These are phyloP conservation scores for Xylariaceae sp. DNA, from an alignment of 2,329 filamentous ascomycete species.

Conservation along the genomic window DNA sequence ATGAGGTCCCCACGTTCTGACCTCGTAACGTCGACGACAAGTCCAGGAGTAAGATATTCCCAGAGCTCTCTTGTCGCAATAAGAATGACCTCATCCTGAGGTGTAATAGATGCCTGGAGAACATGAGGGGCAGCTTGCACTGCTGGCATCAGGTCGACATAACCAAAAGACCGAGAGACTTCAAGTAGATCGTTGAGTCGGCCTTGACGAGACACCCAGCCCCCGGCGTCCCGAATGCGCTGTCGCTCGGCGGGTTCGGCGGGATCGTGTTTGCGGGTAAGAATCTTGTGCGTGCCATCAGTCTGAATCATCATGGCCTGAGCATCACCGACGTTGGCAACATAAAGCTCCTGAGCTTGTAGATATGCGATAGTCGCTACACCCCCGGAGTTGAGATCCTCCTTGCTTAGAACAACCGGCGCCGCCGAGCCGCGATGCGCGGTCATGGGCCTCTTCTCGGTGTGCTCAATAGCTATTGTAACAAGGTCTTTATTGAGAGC, in stretches of 20 bases:
- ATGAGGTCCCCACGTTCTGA: conserved; percentile 86
- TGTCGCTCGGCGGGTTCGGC: conserved; percentile 79
- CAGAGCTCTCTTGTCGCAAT: conserved; percentile 90
- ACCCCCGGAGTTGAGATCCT: conserved; percentile 85
- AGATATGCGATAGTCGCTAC: conserved; percentile 91
- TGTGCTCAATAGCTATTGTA: conserved; percentile 73
- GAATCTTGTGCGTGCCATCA: conserved; percentile 74
- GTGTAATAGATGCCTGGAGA: conserved; percentile 70
- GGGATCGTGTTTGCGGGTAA: conserved; percentile 91
- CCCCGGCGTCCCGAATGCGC: conserved; percentile 88
- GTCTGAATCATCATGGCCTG: conserved; percentile 94
- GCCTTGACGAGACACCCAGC: conserved; percentile 92
- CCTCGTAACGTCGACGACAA: conserved; percentile 87
- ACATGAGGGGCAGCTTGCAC: conserved; percentile 90
- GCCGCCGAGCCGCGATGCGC: conserved; percentile 70
- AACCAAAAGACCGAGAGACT: conserved; percentile 92
- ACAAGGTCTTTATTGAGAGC: conserved; percentile 91
- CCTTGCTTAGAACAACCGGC: conserved; percentile 70
- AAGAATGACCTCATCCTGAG: conserved; percentile 90
- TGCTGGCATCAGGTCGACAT: conserved; percentile 85
- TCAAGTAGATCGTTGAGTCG: conserved; percentile 88
- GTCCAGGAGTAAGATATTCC: conserved; percentile 86
- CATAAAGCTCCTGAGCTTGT: conserved; percentile 82
- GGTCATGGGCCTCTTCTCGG: conserved; percentile 65
- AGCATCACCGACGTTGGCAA: conserved; percentile 92